phyloP scores from a whole-genome alignment of 2,329 filamentous ascomycete species.

The Byssochlamys sp. region DNA sequence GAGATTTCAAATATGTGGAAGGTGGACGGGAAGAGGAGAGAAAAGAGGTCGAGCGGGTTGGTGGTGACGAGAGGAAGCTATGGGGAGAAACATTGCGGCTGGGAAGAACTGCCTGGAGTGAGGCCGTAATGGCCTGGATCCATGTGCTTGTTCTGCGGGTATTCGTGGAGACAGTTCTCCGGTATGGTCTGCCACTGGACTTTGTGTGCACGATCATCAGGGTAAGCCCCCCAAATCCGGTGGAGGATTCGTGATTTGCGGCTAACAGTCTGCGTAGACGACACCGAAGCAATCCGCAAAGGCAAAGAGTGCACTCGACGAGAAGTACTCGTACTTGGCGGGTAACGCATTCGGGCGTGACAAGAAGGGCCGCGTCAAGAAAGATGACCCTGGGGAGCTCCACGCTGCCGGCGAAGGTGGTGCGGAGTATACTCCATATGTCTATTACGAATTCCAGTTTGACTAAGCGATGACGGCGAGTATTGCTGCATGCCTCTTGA shows the following conservation, averaged over 20 bases:
- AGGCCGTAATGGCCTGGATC: conserved; percentile 91
- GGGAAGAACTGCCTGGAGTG: conserved; percentile 85
- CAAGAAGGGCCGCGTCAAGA: conserved; percentile 83
- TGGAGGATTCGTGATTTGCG: not conserved
- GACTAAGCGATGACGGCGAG: conserved; percentile 27
- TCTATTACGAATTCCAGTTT: conserved; percentile 92
- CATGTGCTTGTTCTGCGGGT: conserved; percentile 84
- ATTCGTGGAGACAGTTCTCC: conserved; percentile 94
- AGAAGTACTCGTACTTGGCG: conserved; percentile 79
- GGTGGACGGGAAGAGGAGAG: conserved; percentile 83
- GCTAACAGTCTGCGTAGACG: conserved; percentile 46
- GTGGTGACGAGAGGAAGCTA: conserved; percentile 77
- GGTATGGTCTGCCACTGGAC: conserved; percentile 83
- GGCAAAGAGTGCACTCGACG: conserved; percentile 67
- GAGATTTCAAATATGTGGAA: conserved; percentile 87
- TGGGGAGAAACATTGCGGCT: conserved; percentile 85
- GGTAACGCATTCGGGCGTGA: conserved; percentile 90
- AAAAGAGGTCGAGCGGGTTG: conserved; percentile 71
- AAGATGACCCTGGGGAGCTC: conserved; percentile 86
- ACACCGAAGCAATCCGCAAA: conserved; percentile 73
- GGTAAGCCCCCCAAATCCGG: conserved; percentile 45
- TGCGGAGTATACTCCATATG: conserved; percentile 85
- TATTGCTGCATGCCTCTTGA: not conserved
- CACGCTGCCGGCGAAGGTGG: conserved; percentile 60
- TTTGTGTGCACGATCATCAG: conserved; percentile 77